phyloP scores from a whole-genome alignment of 148 eudicot genomes.

The Rhododendron ferrugineum region DNA sequence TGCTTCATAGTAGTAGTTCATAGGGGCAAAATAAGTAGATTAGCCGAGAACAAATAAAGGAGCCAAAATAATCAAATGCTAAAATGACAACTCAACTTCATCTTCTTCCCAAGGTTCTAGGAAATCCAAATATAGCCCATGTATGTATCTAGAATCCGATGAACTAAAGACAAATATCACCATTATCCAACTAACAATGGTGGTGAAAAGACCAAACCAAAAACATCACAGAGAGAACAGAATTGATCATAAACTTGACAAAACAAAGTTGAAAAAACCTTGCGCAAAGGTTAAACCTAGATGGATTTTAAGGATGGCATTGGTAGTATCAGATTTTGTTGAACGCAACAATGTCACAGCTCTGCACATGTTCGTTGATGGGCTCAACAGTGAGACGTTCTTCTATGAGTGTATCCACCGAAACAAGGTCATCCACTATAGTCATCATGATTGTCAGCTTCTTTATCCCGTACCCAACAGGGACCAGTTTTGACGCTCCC shows the following conservation, averaged over 20 bases:
- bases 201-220: not conserved
- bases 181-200: not conserved
- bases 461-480: constrained; percentile 94
- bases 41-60: not conserved
- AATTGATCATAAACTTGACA: not conserved
- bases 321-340: constrained; percentile 68
- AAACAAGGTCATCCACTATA: constrained; percentile 86
- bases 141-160: not conserved
- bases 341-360: constrained; percentile 95
- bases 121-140: not conserved
- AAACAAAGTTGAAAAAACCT: not conserved
- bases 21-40: not conserved
- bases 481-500: constrained; percentile 95
- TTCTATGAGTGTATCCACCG: constrained; percentile 77
- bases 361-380: constrained; percentile 70
- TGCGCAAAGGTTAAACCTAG: not conserved
- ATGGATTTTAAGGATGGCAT: not conserved
- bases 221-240: not conserved
- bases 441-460: constrained; percentile 88
- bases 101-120: not conserved
- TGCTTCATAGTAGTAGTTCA: not conserved
- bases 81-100: not conserved
- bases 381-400: constrained; percentile 76
- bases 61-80: not conserved
- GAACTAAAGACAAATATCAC: not conserved